Evolutionary conservation across 179 eudicot genomes (phyloP).

Genomic region (Vitellaria paradoxa): DNA sequence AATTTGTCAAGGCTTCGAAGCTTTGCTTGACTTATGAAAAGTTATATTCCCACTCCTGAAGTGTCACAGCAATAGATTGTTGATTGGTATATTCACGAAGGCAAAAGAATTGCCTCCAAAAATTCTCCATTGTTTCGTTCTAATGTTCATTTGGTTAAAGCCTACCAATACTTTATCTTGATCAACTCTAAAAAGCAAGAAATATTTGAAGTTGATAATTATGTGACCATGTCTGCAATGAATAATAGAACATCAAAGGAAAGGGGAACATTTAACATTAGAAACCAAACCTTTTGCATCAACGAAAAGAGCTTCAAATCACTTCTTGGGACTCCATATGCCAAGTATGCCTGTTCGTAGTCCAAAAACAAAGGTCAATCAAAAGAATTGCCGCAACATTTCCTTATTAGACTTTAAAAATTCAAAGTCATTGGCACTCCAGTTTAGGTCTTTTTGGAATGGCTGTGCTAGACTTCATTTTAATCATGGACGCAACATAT

Average conservation of each 20-base stretch:
- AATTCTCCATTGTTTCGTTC: not conserved
- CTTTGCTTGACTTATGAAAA: not conserved
- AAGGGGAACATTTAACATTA: not conserved
- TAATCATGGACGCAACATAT: not conserved
- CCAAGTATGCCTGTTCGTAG: slow-evolving; percentile 20
- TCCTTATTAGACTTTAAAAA: not conserved
- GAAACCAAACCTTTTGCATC: slow-evolving; percentile 27
- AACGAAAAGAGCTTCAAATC: slow-evolving; percentile 23
- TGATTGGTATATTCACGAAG: too few species aligned
- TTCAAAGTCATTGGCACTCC: not conserved
- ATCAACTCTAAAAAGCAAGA: not conserved
- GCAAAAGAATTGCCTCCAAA: not conserved
- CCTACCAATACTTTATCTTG: not conserved
- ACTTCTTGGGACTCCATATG: slow-evolving; percentile 26
- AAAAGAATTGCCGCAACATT: not conserved
- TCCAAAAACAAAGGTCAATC: slow-evolving; percentile 10
- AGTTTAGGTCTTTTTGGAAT: not conserved
- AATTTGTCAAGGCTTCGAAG: not conserved
- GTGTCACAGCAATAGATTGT: too few species aligned
- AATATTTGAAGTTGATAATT: not conserved
- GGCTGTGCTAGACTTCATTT: not conserved
- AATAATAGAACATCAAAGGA: not conserved
- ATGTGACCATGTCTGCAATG: not conserved
- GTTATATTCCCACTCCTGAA: too few species aligned
- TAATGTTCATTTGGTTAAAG: too few species aligned